Base-by-base conservation (phyloP, 2,329 filamentous ascomycete genomes). In the Colletotrichum sp. region DNA sequence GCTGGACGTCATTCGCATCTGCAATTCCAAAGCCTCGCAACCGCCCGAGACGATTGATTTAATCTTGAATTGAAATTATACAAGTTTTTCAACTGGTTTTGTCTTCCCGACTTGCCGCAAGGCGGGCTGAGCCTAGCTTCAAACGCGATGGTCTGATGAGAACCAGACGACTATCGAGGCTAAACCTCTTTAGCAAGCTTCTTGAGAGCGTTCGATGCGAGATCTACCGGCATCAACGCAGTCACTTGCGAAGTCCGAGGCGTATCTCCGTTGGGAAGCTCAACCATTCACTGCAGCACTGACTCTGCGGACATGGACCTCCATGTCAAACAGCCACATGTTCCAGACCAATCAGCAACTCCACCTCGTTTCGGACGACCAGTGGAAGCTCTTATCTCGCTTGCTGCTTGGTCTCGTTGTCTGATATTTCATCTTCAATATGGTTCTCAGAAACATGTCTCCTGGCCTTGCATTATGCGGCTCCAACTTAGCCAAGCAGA, bases 401-500 rank as follows among this genome's bases (percentile, higher is more conserved):
- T 24, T 26, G 36, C 49, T 49, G 16, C 26, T 34, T 24, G 13
- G 63, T 26, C 32, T 63, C 49, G 65, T 68, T 24, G 24, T 68
- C 64, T 65, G 44, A 59, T 65, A 21, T 49, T 44, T 36, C 57
- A 30, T 36, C 28, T 34, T 52, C 44, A 52, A 21, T 52, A 52
- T 52, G n/a, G 16, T 12, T 26, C 39, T 34, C 30, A 57, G 70
- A 73, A 76, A 60, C 55, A 24, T 30, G 39, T 26, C 39, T 67
- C 57, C 21, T 49, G 57, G 57, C 62, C 69, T 55, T 69, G 49
- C 70, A 75, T 75, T 36, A 68, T 75, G 72, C 62, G 52, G 69
- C 69, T 55, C 30, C 57, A 18, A 32, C 16, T 30, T 1, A 30
- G 32, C 13, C 18, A 63, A 57, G 52, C 63, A 24, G 15, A 49